Conservation (phyloP, 73 alveolate species). For the Paramecium pentaurelia region DNA sequence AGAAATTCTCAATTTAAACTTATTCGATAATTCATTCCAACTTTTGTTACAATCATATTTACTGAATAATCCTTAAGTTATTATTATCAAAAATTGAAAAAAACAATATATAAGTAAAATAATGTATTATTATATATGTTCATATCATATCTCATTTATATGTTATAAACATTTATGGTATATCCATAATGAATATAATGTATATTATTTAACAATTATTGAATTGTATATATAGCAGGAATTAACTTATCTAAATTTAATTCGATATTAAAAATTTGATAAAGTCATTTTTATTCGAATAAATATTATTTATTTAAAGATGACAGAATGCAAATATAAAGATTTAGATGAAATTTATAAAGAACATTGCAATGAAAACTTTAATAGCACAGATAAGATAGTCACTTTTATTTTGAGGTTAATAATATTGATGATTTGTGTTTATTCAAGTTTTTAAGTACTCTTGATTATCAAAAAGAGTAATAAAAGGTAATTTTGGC, state of each 20-base stretch:
- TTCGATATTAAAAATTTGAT: background rate
- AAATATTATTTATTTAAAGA: background rate
- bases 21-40: slow-evolving; percentile 63
- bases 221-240: background rate
- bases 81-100: background rate
- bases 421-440: background rate
- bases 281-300: background rate
- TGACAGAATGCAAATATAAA: background rate
- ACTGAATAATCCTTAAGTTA: background rate
- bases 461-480: background rate
- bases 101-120: background rate
- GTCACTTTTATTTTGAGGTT: background rate
- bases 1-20: background rate
- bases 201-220: no score
- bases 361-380: background rate
- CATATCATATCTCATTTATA: background rate
- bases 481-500: background rate
- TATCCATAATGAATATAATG: no score
- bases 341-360: background rate
- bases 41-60: slow-evolving; percentile 73
- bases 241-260: background rate
- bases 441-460: background rate
- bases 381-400: background rate
- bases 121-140: background rate
- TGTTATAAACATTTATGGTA: background rate